Evolutionary conservation across 768 basidiomycete genomes (phyloP).

Genomic region (Psilocybe subaeruginosa): DNA sequence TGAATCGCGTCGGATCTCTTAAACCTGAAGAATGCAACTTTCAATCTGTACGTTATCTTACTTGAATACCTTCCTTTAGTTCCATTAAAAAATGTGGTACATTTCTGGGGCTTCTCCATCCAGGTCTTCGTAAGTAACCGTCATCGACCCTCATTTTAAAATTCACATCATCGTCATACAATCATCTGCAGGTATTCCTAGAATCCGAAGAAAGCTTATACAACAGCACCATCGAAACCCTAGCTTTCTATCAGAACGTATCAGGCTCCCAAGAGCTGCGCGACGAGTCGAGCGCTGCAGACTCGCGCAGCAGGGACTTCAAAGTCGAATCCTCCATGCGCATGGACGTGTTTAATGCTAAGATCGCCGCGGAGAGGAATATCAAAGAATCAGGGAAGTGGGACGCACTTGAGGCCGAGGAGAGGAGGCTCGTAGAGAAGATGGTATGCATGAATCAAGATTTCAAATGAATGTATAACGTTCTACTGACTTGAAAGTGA

Average conservation of each 20-base stretch:
- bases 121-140: constrained; percentile 72
- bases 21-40: constrained; percentile 61
- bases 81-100: too few species aligned
- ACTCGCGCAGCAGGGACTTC: constrained; percentile 73
- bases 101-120: neutral
- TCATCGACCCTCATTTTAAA: neutral
- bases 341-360: constrained; percentile 76
- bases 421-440: constrained; percentile 79
- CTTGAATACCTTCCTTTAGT: too few species aligned
- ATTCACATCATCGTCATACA: constrained; percentile 18
- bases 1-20: constrained; percentile 64
- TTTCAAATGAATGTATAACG: constrained; percentile 8
- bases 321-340: constrained; percentile 81
- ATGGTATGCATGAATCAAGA: constrained; percentile 39
- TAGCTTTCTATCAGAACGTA: constrained; percentile 83
- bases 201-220: constrained; percentile 61
- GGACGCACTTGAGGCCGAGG: constrained; percentile 66
- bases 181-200: constrained; percentile 52
- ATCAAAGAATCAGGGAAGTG: constrained; percentile 62
- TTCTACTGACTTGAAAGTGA: neutral
- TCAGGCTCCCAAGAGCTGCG: constrained; percentile 72
- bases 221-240: constrained; percentile 54
- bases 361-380: constrained; percentile 70
- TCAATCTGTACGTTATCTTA: constrained; percentile 53
- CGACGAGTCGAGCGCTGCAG: constrained; percentile 77